phyloP scores from a whole-genome alignment of 83 land plant species.

The Picea mariana region DNA sequence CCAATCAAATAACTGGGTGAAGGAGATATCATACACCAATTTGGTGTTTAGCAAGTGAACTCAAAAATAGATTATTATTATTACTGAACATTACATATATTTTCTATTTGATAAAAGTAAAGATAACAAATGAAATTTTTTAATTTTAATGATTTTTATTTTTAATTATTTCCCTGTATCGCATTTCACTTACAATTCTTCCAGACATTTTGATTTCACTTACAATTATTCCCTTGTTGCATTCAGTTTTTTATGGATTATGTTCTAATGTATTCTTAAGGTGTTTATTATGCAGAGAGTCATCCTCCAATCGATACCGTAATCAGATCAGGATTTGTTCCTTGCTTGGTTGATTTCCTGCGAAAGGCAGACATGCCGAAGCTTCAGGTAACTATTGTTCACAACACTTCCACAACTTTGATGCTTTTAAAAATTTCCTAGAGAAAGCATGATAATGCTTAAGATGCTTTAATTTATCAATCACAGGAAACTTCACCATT shows the following conservation, averaged over 20 bases:
- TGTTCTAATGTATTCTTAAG: not conserved
- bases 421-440: not conserved
- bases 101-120: not conserved
- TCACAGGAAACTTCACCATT: not conserved
- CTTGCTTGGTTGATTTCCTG: constrained; percentile 72
- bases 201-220: constrained; percentile 17
- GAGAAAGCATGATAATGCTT: not conserved
- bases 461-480: not conserved
- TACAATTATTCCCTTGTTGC: not conserved
- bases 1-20: no score
- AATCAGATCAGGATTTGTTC: constrained; percentile 65
- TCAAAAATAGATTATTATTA: no score
- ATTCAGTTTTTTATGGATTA: not conserved
- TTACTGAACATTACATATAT: not conserved
- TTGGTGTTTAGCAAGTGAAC: no score
- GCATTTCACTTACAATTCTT: constrained; percentile 1
- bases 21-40: no score
- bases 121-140: no score
- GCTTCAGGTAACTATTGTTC: constrained; percentile 54
- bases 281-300: constrained; percentile 32
- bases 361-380: constrained; percentile 51
- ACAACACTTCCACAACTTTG: not conserved
- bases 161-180: constrained; percentile 1
- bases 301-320: constrained; percentile 75
- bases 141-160: no score